Evolutionary conservation across 371 early-diverging fungal species (phyloP).

Genomic region (Blakeslea trispora): DNA sequence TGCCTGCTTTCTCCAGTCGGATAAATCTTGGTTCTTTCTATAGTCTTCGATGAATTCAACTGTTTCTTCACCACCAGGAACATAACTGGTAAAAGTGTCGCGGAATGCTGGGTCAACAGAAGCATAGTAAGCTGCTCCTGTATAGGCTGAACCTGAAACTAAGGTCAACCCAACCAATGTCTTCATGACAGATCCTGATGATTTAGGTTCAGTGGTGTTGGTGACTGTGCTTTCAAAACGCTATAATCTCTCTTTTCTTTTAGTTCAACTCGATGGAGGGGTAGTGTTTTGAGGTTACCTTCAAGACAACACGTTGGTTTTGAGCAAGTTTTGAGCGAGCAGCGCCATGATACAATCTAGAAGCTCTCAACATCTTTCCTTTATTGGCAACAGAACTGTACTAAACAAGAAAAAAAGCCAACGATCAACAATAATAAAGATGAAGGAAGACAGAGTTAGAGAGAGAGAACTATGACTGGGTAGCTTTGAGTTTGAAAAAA

Average conservation of each 20-base stretch:
- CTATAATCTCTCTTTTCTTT: slow-evolving; percentile 2
- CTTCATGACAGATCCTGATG: neutral
- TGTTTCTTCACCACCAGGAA: slow-evolving; percentile 23
- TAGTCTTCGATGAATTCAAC: slow-evolving; percentile 24
- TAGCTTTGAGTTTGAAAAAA: neutral
- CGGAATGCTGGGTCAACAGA: slow-evolving; percentile 14
- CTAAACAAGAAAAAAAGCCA: too few species aligned
- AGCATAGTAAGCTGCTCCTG: slow-evolving; percentile 23
- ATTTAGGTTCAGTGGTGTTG: slow-evolving; percentile 5
- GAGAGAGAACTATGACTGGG: too few species aligned
- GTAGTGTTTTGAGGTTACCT: slow-evolving; percentile 4
- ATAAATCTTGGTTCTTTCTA: slow-evolving; percentile 20
- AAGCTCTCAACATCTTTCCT: slow-evolving; percentile 31
- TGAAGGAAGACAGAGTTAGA: too few species aligned
- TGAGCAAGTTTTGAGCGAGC: slow-evolving; percentile 18
- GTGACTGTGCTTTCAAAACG: slow-evolving; percentile 21
- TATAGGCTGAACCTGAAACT: slow-evolving; percentile 9
- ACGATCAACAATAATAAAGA: too few species aligned
- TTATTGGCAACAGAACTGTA: too few species aligned
- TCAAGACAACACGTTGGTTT: slow-evolving; percentile 2
- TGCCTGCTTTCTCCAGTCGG: slow-evolving; percentile 15
- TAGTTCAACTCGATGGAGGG: neutral
- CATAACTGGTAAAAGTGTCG: slow-evolving; percentile 17
- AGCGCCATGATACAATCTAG: slow-evolving; percentile 27
- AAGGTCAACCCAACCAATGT: slow-evolving; percentile 9